These are phyloP conservation scores for Chlamydomonas sp. DNA, from an alignment of 139 green algal genomes.

Conservation along the genomic window DNA sequence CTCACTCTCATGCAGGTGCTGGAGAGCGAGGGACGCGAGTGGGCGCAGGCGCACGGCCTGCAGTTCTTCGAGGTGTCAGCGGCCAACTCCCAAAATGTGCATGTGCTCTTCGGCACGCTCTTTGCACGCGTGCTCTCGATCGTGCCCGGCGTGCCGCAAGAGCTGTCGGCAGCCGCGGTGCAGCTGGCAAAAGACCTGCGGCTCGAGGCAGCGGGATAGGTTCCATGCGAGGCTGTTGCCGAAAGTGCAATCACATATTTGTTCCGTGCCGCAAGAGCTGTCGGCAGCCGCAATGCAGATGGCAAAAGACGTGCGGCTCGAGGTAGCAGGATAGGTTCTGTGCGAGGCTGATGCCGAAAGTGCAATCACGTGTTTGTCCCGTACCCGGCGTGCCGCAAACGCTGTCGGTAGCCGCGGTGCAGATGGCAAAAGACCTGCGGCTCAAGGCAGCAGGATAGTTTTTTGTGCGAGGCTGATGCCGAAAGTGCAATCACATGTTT, in stretches of 20 bases:
- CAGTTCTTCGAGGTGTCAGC: conserved; percentile 50
- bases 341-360: no score
- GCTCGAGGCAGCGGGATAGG: no score
- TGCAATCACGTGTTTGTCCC: no score
- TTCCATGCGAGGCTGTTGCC: no score
- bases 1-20: no score
- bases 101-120: conserved; percentile 39
- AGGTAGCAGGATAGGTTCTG: no score
- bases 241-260: no score
- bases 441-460: no score
- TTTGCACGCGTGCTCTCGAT: conserved; percentile 47
- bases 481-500: no score
- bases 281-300: conserved; percentile 30
- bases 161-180: conserved; percentile 31
- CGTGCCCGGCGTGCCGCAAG: conserved; percentile 30
- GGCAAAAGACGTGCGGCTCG: conserved; percentile 29
- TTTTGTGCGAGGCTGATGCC: no score
- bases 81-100: conserved; percentile 32
- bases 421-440: conserved; percentile 32
- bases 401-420: conserved; percentile 29
- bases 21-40: conserved; percentile 50
- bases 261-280: conserved; percentile 36
- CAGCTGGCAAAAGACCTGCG: conserved; percentile 33
- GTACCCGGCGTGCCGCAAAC: conserved; percentile 37
- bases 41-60: conserved; percentile 41